phyloP scores from a whole-genome alignment of 208 protist species.

The Trypanosoma rangeli region DNA sequence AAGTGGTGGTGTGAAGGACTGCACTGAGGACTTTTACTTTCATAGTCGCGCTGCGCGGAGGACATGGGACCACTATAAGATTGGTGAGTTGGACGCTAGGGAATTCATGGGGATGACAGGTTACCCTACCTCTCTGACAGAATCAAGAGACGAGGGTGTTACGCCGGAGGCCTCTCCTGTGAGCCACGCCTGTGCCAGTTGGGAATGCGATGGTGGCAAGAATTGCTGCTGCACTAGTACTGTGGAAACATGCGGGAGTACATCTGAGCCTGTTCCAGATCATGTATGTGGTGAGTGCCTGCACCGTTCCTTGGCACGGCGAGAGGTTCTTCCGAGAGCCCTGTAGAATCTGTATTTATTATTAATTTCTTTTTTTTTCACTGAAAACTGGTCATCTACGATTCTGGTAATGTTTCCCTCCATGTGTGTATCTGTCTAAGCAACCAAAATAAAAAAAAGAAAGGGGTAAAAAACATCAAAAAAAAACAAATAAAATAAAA shows the following conservation, averaged over 20 bases:
- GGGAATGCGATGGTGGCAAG: conserved; percentile 6
- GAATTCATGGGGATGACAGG: conserved; percentile 17
- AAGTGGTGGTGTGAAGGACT: conserved; percentile 64
- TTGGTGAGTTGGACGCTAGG: conserved; percentile 51
- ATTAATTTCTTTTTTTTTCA: conserved; percentile 14
- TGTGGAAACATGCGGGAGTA: conserved; percentile 33
- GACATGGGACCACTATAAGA: conserved; percentile 54
- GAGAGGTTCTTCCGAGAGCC: neutral
- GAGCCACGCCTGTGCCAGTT: conserved; percentile 14
- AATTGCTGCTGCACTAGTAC: conserved; percentile 31
- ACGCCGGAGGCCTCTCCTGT: neutral
- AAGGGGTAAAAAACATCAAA: no score
- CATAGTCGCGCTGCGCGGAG: conserved; percentile 61
- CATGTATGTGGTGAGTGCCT: conserved; percentile 15
- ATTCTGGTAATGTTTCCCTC: neutral
- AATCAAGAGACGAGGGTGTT: neutral
- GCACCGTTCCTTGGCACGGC: conserved; percentile 1
- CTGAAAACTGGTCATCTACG: neutral
- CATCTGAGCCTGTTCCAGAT: conserved; percentile 19
- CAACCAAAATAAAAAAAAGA: neutral
- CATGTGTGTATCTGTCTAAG: neutral
- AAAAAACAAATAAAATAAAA: no score
- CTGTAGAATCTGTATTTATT: neutral
- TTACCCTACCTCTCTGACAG: neutral
- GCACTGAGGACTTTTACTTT: conserved; percentile 60